These are phyloP conservation scores for Sparassis latifolia DNA, from an alignment of 1,284 basidiomycete species.

Conservation along the genomic window DNA sequence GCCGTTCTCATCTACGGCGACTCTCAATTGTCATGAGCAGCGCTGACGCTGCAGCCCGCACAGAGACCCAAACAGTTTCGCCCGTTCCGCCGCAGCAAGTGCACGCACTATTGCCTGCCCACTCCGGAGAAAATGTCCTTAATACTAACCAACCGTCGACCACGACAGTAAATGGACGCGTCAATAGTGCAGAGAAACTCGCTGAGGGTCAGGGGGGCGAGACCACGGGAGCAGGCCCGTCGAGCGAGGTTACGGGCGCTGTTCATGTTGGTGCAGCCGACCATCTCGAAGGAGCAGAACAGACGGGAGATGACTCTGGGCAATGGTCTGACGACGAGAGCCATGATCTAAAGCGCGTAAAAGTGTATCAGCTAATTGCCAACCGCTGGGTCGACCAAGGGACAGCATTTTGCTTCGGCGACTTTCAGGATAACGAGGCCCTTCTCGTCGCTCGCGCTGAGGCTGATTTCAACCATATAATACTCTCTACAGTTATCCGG, in stretches of 20 bases:
- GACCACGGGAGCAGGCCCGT: slow-evolving; percentile 10
- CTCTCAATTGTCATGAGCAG: slow-evolving; percentile 26
- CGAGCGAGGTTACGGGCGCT: slow-evolving; percentile 10
- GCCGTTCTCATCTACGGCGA: slow-evolving; percentile 7
- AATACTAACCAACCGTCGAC: slow-evolving; percentile 10
- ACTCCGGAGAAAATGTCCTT: slow-evolving; percentile 12
- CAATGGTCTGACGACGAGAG: slow-evolving; percentile 31
- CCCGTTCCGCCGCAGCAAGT: slow-evolving; percentile 9
- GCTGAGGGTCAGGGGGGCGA: slow-evolving; percentile 8
- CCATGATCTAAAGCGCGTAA: slow-evolving; percentile 34
- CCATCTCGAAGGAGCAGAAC: slow-evolving; percentile 11
- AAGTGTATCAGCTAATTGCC: slow-evolving; percentile 88
- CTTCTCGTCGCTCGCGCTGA: slow-evolving; percentile 83
- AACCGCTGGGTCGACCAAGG: slow-evolving; percentile 90
- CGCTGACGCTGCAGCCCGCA: slow-evolving; percentile 22
- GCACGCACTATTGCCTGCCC: slow-evolving; percentile 17
- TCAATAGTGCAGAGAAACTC: slow-evolving; percentile 7
- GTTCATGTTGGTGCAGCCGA: slow-evolving; percentile 5
- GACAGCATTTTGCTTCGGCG: slow-evolving; percentile 89
- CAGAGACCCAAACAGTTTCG: slow-evolving; percentile 13
- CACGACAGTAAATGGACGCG: slow-evolving; percentile 13
- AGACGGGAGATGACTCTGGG: slow-evolving; percentile 22
- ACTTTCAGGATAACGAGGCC: slow-evolving; percentile 80
- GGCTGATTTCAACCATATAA: slow-evolving; percentile 60
- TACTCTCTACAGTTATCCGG: slow-evolving; percentile 70